Conservation (phyloP, 2,329 filamentous ascomycete genomes). For the Fusarium multiceps region DNA sequence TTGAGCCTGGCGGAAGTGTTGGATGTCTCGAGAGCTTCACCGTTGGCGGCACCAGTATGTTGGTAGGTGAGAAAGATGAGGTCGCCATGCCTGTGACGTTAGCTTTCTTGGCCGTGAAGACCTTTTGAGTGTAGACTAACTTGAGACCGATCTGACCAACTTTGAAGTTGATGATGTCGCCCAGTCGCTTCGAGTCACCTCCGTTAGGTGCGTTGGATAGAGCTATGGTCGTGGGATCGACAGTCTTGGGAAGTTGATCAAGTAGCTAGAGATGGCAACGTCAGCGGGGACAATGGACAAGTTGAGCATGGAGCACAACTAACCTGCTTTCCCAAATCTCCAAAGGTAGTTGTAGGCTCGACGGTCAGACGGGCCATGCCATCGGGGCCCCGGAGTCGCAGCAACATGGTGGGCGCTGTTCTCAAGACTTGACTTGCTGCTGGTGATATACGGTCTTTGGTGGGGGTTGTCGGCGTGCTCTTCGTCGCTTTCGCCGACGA, state of each 20-base stretch:
- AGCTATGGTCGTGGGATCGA: slow-evolving; percentile 69
- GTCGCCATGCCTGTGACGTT: slow-evolving; percentile 75
- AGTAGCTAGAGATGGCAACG: slow-evolving; percentile 59
- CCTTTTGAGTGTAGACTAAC: slow-evolving; percentile 51
- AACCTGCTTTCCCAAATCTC: slow-evolving; percentile 67
- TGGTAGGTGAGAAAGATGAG: slow-evolving; percentile 88
- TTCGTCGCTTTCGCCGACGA: neutral
- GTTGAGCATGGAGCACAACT: slow-evolving; percentile 12
- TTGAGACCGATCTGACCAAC: slow-evolving; percentile 70
- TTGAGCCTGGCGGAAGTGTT: slow-evolving; percentile 76
- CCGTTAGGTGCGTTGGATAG: slow-evolving; percentile 71
- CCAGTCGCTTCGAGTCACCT: slow-evolving; percentile 68
- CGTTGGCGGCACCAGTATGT: slow-evolving; percentile 60
- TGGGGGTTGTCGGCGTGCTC: slow-evolving; percentile 24
- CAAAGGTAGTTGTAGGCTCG: slow-evolving; percentile 79
- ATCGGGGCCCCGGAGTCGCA: slow-evolving; percentile 90
- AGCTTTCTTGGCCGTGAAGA: slow-evolving; percentile 5
- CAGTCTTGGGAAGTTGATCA: slow-evolving; percentile 68
- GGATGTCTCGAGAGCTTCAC: slow-evolving; percentile 45
- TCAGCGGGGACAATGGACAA: slow-evolving; percentile 25
- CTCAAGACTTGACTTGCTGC: slow-evolving; percentile 16
- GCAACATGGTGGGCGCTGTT: slow-evolving; percentile 69
- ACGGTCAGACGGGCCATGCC: slow-evolving; percentile 90
- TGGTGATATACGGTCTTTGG: slow-evolving; percentile 11
- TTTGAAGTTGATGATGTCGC: slow-evolving; percentile 66